Conservation (phyloP, 768 basidiomycete genomes). For the Hirschioporus abietinus region DNA sequence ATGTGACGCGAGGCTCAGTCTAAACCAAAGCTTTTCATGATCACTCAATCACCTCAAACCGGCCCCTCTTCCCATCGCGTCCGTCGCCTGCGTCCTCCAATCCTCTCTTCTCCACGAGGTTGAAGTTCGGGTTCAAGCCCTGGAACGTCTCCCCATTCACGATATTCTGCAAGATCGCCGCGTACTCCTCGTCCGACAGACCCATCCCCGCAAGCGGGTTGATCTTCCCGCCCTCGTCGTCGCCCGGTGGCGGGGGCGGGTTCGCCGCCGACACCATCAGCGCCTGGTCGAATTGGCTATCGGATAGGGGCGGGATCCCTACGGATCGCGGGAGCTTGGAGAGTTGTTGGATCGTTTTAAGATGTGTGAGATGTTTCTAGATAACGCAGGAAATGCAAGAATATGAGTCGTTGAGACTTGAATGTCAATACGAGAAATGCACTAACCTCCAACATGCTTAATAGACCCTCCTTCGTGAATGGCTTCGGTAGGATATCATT, state of each 20-base stretch:
- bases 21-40: not conserved
- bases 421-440: not conserved
- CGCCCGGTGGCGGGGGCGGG: slow-evolving; percentile 7
- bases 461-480: slow-evolving; percentile 88
- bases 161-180: slow-evolving; percentile 67
- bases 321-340: slow-evolving; percentile 57
- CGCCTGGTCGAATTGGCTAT: slow-evolving; percentile 49
- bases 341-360: slow-evolving; percentile 81
- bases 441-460: slow-evolving; percentile 85
- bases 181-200: slow-evolving; percentile 85
- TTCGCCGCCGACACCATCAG: slow-evolving; percentile 33
- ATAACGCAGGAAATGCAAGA: not conserved
- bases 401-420: not conserved
- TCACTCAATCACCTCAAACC: slow-evolving; percentile 35
- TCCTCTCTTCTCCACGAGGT: slow-evolving; percentile 19
- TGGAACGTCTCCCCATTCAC: slow-evolving; percentile 58
- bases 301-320: slow-evolving; percentile 60
- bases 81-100: slow-evolving; percentile 27
- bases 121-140: slow-evolving; percentile 28
- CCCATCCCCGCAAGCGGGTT: slow-evolving; percentile 89
- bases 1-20: too few species aligned
- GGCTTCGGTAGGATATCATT: slow-evolving; percentile 96
- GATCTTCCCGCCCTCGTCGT: slow-evolving; percentile 45
- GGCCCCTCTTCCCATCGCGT: slow-evolving; percentile 32
- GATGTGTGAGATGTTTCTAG: slow-evolving; percentile 83